phyloP scores from a whole-genome alignment of 139 green algal genomes.

The Picochlorum sp. region DNA sequence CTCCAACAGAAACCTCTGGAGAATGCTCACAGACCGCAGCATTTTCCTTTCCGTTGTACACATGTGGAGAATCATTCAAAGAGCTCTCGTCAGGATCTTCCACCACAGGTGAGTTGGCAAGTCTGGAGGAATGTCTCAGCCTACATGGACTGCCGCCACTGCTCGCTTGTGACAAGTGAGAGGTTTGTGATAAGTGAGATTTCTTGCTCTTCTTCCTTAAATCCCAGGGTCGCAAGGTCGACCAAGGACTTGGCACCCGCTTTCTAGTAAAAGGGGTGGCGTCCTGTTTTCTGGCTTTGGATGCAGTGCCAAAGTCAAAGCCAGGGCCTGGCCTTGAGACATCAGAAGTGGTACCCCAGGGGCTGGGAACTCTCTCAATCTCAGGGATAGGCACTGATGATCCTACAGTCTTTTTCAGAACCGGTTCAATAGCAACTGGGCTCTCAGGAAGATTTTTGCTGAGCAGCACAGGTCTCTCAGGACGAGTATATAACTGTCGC shows the following conservation, averaged over 20 bases:
- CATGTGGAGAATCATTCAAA: no score
- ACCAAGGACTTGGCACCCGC: slow-evolving; percentile 21
- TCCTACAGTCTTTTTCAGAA: neutral
- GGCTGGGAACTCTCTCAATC: slow-evolving; percentile 20
- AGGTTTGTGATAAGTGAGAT: neutral
- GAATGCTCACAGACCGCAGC: no score
- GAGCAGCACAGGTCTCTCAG: slow-evolving; percentile 23
- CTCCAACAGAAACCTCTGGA: no score
- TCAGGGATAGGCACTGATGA: slow-evolving; percentile 16
- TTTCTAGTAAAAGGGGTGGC: slow-evolving; percentile 1
- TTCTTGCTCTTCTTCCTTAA: slow-evolving; percentile 3
- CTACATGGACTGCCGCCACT: neutral
- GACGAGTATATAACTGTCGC: slow-evolving; percentile 17
- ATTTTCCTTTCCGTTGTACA: no score
- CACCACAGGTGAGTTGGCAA: no score
- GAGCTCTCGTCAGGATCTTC: no score
- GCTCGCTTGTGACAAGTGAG: no score
- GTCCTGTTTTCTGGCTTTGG: neutral
- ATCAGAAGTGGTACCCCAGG: slow-evolving; percentile 15
- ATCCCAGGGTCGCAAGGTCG: slow-evolving; percentile 19
- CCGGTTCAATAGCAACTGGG: neutral
- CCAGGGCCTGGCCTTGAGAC: neutral
- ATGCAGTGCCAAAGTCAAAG: neutral
- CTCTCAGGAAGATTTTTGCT: slow-evolving; percentile 23
- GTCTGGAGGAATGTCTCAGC: no score